A percentile compares a stretch with the other conserved stretches of the same genome.
Conservation (phyloP, 2,329 filamentous ascomycete genomes). For the Aspergillus sp. region DNA sequence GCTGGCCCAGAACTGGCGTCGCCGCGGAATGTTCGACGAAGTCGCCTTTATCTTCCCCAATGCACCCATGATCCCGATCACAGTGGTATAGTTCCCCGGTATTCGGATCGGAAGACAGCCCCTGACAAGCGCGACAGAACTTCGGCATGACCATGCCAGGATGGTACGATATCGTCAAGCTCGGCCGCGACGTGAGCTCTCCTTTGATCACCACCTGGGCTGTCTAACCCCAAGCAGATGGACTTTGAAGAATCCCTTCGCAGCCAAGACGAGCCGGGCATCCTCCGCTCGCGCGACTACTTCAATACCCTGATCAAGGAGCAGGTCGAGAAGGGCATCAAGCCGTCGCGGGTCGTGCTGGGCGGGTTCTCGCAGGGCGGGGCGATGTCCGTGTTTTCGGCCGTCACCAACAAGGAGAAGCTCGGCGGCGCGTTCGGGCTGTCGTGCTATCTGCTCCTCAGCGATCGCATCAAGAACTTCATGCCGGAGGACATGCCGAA, state of each 20-base stretch:
- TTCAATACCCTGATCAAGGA: constrained; percentile 70
- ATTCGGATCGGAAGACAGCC: not conserved
- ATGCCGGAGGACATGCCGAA: constrained; percentile 50
- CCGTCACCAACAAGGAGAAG: constrained; percentile 62
- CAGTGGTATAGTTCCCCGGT: constrained; percentile 49
- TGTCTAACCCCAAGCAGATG: constrained; percentile 18
- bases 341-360: constrained; percentile 71
- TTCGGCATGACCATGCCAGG: constrained; percentile 72
- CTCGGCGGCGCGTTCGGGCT: constrained; percentile 82
- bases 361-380: constrained; percentile 63
- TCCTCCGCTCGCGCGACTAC: constrained; percentile 62
- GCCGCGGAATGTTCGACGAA: constrained; percentile 69
- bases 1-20: constrained; percentile 79
- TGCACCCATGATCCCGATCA: constrained; percentile 77
- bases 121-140: constrained; percentile 44
- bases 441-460: constrained; percentile 70
- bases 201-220: constrained; percentile 1
- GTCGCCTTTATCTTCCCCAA: constrained; percentile 92
- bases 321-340: constrained; percentile 73
- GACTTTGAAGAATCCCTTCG: constrained; percentile 33
- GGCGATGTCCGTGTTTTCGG: constrained; percentile 73
- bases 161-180: constrained; percentile 41
- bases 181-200: constrained; percentile 32
- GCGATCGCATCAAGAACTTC: constrained; percentile 52
- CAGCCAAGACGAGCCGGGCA: constrained; percentile 53